Evolutionary conservation across 116 monocot genomes (phyloP).

Genomic region (Thalassia testudinum): DNA sequence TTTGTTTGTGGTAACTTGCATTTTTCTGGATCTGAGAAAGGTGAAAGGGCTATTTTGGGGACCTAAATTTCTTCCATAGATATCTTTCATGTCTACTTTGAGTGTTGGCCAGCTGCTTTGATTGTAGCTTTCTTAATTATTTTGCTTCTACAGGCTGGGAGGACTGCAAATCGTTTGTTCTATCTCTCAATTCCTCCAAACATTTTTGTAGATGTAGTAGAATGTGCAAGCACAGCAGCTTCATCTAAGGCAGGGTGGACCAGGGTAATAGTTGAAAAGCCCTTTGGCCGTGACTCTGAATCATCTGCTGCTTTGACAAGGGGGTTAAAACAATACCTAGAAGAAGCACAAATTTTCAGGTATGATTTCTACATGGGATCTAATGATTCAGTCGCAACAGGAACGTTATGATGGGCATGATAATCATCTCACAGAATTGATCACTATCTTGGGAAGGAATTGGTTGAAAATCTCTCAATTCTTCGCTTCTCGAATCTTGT

Average conservation of each 20-base stretch:
- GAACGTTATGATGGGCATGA: neutral
- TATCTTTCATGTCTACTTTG: too few relatives aligned
- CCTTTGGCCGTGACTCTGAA: conserved; percentile 75
- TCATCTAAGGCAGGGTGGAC: conserved; percentile 85
- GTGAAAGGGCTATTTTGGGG: too few relatives aligned
- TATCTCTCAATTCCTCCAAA: conserved; percentile 90
- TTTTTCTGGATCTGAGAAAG: too few relatives aligned
- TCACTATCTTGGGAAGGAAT: conserved; percentile 96
- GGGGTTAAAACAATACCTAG: conserved; percentile 56
- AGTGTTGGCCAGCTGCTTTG: too few relatives aligned
- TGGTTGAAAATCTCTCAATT: conserved; percentile 93
- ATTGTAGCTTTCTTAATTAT: neutral
- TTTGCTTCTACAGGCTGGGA: conserved; percentile 37
- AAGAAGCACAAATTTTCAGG: conserved; percentile 96
- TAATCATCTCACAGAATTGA: conserved; percentile 52
- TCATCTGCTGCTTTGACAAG: conserved; percentile 79
- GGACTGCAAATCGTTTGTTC: conserved; percentile 67
- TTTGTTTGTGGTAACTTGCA: too few relatives aligned
- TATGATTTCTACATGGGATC: conserved; percentile 4
- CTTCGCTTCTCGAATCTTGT: conserved; percentile 98
- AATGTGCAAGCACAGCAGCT: conserved; percentile 67
- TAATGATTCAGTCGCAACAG: neutral
- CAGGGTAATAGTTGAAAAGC: conserved; percentile 90
- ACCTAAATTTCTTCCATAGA: too few relatives aligned
- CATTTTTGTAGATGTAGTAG: conserved; percentile 80